Evolutionary conservation across 768 basidiomycete genomes (phyloP).

Genomic region (Mrakia blollopis): DNA sequence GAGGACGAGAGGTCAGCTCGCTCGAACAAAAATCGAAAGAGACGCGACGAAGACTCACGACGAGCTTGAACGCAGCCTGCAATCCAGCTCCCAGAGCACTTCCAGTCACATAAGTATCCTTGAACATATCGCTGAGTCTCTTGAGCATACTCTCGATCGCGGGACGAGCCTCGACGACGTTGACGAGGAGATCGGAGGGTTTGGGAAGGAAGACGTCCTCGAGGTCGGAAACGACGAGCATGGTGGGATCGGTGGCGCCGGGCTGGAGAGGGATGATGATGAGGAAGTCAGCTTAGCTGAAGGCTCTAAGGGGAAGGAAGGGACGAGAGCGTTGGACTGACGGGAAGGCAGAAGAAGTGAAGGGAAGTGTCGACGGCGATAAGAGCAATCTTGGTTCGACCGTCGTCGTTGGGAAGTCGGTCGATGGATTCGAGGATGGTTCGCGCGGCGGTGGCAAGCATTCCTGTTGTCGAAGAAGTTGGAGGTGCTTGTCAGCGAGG

Average conservation of each 20-base stretch:
- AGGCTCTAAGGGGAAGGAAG: neutral
- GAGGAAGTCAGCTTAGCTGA: neutral
- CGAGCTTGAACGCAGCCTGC: constrained; percentile 92
- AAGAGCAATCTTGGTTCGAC: constrained; percentile 84
- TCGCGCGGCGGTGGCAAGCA: constrained; percentile 96
- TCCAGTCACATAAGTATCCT: constrained; percentile 86
- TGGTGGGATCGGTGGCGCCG: constrained; percentile 63
- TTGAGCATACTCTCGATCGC: constrained; percentile 76
- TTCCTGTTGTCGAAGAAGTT: constrained; percentile 53
- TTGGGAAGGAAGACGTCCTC: constrained; percentile 98
- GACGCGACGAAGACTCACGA: constrained; percentile 52
- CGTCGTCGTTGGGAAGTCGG: constrained; percentile 89
- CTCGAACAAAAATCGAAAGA: neutral
- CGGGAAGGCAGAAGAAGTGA: constrained; percentile 94
- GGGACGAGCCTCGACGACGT: constrained; percentile 74
- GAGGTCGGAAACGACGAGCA: constrained; percentile 95
- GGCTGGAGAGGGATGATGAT: constrained; percentile 34
- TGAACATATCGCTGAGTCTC: constrained; percentile 91
- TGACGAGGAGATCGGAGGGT: constrained; percentile 92
- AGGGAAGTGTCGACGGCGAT: constrained; percentile 86
- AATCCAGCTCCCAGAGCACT: constrained; percentile 91
- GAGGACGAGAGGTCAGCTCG: neutral
- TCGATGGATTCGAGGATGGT: constrained; percentile 94
- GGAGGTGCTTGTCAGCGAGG: neutral
- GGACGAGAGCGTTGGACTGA: constrained; percentile 45